Evolutionary conservation across 2,329 filamentous ascomycete species (phyloP), one percentile per base, ranked within the genome.

Genomic region (Xylaria polymorpha): DNA sequence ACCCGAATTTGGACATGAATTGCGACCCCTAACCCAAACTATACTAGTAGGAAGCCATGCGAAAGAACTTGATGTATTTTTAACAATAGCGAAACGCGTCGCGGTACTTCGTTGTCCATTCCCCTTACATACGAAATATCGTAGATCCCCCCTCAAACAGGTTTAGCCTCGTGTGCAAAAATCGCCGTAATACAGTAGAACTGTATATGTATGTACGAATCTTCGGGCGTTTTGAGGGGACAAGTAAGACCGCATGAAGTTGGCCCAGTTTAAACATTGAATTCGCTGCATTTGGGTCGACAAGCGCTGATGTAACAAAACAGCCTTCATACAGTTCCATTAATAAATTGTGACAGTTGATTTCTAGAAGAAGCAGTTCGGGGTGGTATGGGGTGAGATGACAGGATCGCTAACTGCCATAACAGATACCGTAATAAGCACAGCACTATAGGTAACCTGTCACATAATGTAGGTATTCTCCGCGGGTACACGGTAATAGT

Each of bases 1-100:
- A 14, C 18, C 51, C 9, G 2, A 18, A 37, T 55, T 20, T 8
- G 53, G 53, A 37, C 32, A 56, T 56, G 1, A 22, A 39, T 20
- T 37, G 53, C 53, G 25, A 22, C 15, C 7, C 46, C 48, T 55
- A 29, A 35, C 35, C 32, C 7, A 37, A 58, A 62, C 9, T 12
- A 37, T 50, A 62, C 9, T 43, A 46, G 46, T 15, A 55, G 20
- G 35, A 29, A 61, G 37, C 18, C 55, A 22, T 22, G 32, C 10
- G 15, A 50, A 48, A 48, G 44, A 22, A 20, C 44, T 41, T 25
- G 43, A 48, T 60, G 64, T 66, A 61, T 66, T 66, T 66, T 66
- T 55, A 66, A 66, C 57, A 55, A 20, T 57, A 32, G 39, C 64
- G 57, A 66, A 29, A 61, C 56, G 64, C 57, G 48, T 20, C 9